These are phyloP conservation scores for Hypoxylon cercidicola DNA, from an alignment of 495 filamentous ascomycete species.

Conservation along the genomic window DNA sequence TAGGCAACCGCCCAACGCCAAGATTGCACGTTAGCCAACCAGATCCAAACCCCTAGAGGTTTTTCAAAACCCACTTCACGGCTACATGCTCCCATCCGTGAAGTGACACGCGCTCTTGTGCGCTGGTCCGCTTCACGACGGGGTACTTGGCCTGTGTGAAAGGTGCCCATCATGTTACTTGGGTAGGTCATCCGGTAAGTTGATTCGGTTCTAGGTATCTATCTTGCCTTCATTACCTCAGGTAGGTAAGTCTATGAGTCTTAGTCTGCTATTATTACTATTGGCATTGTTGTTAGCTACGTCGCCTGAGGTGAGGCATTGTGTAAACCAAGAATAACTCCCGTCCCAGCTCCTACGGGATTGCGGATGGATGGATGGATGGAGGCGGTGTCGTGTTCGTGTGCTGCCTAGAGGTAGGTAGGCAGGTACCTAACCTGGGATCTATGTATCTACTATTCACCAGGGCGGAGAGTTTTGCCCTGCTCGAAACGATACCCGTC, in stretches of 20 bases:
- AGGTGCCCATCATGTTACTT: too few relatives aligned
- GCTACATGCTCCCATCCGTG: constrained; percentile 15
- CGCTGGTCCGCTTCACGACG: constrained; percentile 7
- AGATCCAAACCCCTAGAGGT: too few relatives aligned
- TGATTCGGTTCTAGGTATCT: too few relatives aligned
- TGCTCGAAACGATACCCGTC: not conserved
- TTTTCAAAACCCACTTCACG: not conserved
- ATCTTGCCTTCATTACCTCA: too few relatives aligned
- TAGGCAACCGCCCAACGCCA: constrained; percentile 30
- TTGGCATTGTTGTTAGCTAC: too few relatives aligned
- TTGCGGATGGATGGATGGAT: not conserved
- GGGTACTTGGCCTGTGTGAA: too few relatives aligned
- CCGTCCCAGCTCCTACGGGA: constrained; percentile 19
- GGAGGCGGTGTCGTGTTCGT: constrained; percentile 5
- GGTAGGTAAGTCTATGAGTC: too few relatives aligned
- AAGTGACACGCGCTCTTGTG: constrained; percentile 24
- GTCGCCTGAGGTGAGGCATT: too few relatives aligned
- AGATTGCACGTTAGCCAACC: constrained; percentile 7
- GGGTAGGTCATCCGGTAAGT: too few relatives aligned
- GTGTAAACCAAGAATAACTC: not conserved
- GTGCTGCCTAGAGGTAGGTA: not conserved
- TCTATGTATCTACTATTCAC: not conserved
- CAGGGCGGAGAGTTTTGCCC: not conserved
- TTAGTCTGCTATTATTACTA: too few relatives aligned
- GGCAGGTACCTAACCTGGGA: too few relatives aligned